phyloP scores from a whole-genome alignment of 2,329 filamentous ascomycete genomes.

The Monilinia fructigena region DNA sequence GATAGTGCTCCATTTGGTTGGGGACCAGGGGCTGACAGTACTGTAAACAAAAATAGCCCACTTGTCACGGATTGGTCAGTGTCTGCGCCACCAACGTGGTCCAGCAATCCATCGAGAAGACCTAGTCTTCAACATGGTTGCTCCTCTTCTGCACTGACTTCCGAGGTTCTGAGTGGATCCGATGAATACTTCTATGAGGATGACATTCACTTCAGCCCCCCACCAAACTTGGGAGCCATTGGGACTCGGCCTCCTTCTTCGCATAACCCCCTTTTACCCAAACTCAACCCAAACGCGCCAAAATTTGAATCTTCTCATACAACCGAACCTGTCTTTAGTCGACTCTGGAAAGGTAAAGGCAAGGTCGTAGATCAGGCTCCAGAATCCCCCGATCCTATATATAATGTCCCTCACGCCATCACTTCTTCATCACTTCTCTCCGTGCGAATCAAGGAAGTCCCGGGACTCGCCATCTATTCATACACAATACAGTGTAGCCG shows the following conservation, averaged over 20 bases:
- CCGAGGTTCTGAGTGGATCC: slow-evolving; percentile 61
- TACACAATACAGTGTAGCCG: slow-evolving; percentile 58
- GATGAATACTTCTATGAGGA: slow-evolving; percentile 63
- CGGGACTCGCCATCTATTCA: slow-evolving; percentile 57
- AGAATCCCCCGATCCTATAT: slow-evolving; percentile 38
- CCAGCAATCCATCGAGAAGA: slow-evolving; percentile 73
- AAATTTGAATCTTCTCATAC: slow-evolving; percentile 62
- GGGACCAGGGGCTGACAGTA: slow-evolving; percentile 46
- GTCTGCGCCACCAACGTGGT: slow-evolving; percentile 57
- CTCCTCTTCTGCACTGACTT: slow-evolving; percentile 62
- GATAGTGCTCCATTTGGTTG: slow-evolving; percentile 77
- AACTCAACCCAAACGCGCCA: slow-evolving; percentile 84
- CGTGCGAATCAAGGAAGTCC: slow-evolving; percentile 54
- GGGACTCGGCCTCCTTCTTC: slow-evolving; percentile 66
- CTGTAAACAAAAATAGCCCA: slow-evolving; percentile 53
- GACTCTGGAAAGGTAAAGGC: slow-evolving; percentile 43
- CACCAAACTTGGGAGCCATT: slow-evolving; percentile 64
- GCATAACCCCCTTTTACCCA: slow-evolving; percentile 52
- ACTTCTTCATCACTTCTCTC: slow-evolving; percentile 52
- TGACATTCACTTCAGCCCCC: slow-evolving; percentile 53
- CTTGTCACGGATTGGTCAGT: slow-evolving; percentile 54
- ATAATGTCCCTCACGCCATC: slow-evolving; percentile 28
- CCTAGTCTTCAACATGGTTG: slow-evolving; percentile 78
- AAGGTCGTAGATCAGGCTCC: slow-evolving; percentile 43
- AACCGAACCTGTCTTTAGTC: slow-evolving; percentile 63